These are phyloP conservation scores for Talaromyces sp. DNA, from an alignment of 2,329 filamentous ascomycete genomes.

Conservation along the genomic window DNA sequence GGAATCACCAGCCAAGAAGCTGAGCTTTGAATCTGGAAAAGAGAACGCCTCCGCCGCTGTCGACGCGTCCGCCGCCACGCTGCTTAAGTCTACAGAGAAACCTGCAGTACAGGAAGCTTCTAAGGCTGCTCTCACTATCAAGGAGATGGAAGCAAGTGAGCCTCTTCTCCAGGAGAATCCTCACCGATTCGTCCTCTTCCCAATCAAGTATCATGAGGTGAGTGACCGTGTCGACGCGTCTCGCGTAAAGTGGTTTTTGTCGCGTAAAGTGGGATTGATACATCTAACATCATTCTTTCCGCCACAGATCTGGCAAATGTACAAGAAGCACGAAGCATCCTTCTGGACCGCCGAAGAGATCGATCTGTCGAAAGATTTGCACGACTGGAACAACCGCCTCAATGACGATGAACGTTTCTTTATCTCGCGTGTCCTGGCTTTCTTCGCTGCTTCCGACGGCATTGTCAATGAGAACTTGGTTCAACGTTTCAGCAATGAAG, in stretches of 20 bases:
- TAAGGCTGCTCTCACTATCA: conserved; percentile 50
- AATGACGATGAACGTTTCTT: conserved; percentile 98
- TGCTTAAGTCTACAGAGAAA: conserved; percentile 51
- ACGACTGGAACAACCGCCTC: conserved; percentile 98
- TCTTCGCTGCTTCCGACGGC: conserved; percentile 97
- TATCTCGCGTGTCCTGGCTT: conserved; percentile 95
- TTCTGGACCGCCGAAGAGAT: conserved; percentile 99
- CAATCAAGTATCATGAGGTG: conserved; percentile 99
- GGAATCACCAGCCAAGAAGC: conserved; percentile 88
- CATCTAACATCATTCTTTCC: conserved; percentile 5
- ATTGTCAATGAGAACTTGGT: conserved; percentile 99
- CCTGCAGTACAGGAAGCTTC: conserved; percentile 32
- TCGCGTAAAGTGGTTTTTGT: conserved; percentile 63
- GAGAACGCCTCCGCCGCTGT: conserved; percentile 64
- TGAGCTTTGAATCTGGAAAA: conserved; percentile 72
- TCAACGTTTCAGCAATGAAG: conserved; percentile 94
- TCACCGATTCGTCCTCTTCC: conserved; percentile 93
- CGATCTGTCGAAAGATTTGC: conserved; percentile 95
- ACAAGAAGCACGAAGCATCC: conserved; percentile 99
- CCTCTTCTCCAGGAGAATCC: conserved; percentile 93
- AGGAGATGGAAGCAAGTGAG: conserved; percentile 71
- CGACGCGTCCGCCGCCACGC: conserved; percentile 53
- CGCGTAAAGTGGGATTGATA: conserved; percentile 34
- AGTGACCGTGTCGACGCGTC: conserved; percentile 51
- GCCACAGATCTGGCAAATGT: conserved; percentile 97